Evolutionary conservation across 2,329 filamentous ascomycete species (phyloP), one percentile per base, ranked within the genome.

Genomic region (Bipolaris sorokiniana): DNA sequence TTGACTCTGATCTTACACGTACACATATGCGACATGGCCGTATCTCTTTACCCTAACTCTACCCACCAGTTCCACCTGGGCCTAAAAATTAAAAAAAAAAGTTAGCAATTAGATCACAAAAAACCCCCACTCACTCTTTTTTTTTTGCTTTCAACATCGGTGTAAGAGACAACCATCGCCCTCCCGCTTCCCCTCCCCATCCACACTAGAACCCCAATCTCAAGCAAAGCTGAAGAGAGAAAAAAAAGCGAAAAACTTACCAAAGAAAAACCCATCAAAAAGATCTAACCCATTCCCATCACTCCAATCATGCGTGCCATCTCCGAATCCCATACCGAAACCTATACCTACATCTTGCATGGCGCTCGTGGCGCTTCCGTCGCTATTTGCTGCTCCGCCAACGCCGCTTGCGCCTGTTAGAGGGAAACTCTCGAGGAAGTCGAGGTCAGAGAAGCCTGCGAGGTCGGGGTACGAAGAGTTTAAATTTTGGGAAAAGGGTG

Each of bases 291-390:
- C 74, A 50, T 72, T 74, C 1, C 75, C 76, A 52, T 78, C 77
- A 36, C 72, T 76, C 75, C 76, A 88, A 66, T 89, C 88, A 64
- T 89, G 86, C 69, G 87, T 79, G 5, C 77, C 77, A 46, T 77
- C 78, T 16, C 70, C 71, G 50, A 77, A 73, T 1, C 68, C 75
- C 75, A 78, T 76, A 22, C 75, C 76, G 54, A 81, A 87, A 0
- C 87, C 87, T 44, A 90, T 80, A 0, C 87, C 87, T 36, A 90
- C 80, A 62, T 90, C 87, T 66, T 74, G 84, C 81, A 62, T 79
- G 49, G 38, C 51, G 9, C 45, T 56, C 1, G 26, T 28, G 10
- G 26, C 26, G 9, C 26, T 28, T 1, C 26, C 26, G 26, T 28
- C 26, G 26, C 6, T 9, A 10, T 28, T 28, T 28, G 26, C 26